These are phyloP conservation scores for Rhynchospora breviuscula DNA, from an alignment of 176 grass and related monocot genomes.

Conservation along the genomic window DNA sequence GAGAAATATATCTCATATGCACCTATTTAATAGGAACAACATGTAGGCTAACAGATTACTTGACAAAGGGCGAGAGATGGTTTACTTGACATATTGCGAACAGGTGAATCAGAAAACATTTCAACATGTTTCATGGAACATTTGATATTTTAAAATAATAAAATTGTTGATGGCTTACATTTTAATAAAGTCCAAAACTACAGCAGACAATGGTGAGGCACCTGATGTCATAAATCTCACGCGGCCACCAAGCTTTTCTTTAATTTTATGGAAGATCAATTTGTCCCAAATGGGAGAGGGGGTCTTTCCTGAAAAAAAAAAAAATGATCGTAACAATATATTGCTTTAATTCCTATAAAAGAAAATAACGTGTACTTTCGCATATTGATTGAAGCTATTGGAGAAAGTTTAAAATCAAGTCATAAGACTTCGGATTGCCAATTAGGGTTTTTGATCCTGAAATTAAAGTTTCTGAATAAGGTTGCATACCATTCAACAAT, in stretches of 20 bases:
- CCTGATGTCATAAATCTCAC: conserved; percentile 78
- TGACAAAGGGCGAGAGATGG: not conserved
- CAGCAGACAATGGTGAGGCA: conserved; percentile 78
- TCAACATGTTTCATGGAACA: not conserved
- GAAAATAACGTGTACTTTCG: not conserved
- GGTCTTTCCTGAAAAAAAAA: conserved; percentile 40
- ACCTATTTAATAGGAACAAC: not conserved
- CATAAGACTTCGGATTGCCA: not conserved
- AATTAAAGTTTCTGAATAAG: not conserved
- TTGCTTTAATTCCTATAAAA: not conserved
- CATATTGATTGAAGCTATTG: not conserved
- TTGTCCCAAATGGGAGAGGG: conserved; percentile 87
- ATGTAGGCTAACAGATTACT: not conserved
- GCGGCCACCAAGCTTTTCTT: conserved; percentile 69
- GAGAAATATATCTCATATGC: not conserved
- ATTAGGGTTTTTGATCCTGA: not conserved
- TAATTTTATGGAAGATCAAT: conserved; percentile 96
- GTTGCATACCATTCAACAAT: conserved; percentile 33
- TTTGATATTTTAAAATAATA: not conserved
- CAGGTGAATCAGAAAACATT: not conserved
- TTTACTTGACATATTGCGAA: not conserved
- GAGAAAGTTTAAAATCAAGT: not conserved
- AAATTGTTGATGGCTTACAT: conserved; percentile 39
- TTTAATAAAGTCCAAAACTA: conserved; percentile 91
- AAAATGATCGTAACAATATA: not conserved